phyloP scores from a whole-genome alignment of 768 basidiomycete genomes.

The Cantharellus anzutake region DNA sequence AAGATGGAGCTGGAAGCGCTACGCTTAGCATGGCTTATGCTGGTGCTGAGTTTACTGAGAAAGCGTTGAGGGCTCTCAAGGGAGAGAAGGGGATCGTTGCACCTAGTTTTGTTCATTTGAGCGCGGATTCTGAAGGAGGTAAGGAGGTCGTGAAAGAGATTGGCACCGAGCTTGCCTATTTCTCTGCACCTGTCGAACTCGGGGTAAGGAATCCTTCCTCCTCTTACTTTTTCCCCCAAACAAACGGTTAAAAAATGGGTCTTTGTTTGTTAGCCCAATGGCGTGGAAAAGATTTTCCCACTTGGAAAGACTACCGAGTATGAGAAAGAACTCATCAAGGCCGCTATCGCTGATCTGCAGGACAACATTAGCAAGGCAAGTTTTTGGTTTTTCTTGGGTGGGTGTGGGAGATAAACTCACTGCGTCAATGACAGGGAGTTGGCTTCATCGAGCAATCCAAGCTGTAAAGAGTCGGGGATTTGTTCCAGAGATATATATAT shows the following conservation, averaged over 20 bases:
- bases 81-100: constrained; percentile 77
- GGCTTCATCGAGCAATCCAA: constrained; percentile 11
- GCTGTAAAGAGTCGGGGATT: constrained; percentile 6
- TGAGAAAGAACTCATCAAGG: constrained; percentile 60
- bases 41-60: constrained; percentile 73
- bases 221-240: not conserved
- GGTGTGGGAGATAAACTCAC: not conserved
- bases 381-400: not conserved
- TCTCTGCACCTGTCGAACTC: constrained; percentile 76
- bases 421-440: constrained; percentile 8
- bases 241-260: not conserved
- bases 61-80: constrained; percentile 65
- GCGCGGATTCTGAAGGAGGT: constrained; percentile 49
- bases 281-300: constrained; percentile 65
- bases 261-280: constrained; percentile 33
- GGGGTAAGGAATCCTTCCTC: constrained; percentile 59
- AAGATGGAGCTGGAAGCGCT: constrained; percentile 82
- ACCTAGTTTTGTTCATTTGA: constrained; percentile 69
- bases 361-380: constrained; percentile 39
- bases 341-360: constrained; percentile 61
- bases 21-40: constrained; percentile 96
- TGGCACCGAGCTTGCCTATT: constrained; percentile 60
- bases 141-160: constrained; percentile 64
- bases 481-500: too few species aligned
- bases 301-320: constrained; percentile 53